Conservation (phyloP, 2,329 filamentous ascomycete species). For the Claviceps purpurea region DNA sequence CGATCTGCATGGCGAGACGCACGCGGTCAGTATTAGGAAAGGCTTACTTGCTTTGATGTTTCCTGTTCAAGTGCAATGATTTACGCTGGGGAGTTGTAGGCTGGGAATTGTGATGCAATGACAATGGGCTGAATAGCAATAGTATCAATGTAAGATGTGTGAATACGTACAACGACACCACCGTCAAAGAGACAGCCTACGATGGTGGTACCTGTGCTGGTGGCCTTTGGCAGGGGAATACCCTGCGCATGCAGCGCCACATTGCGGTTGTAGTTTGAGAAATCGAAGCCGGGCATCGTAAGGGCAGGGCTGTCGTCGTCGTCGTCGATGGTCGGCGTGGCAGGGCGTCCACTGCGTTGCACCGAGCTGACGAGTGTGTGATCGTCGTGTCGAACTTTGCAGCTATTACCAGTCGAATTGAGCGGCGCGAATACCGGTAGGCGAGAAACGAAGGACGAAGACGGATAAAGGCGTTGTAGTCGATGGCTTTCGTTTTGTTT, state of each 20-base stretch:
- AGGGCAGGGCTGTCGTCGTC: constrained; percentile 3
- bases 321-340: not conserved
- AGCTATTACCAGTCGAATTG: not conserved
- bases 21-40: not conserved
- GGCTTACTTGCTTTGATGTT: not conserved
- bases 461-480: not conserved
- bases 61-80: not conserved
- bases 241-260: constrained; percentile 86
- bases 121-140: not conserved
- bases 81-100: not conserved
- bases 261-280: constrained; percentile 99
- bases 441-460: no score
- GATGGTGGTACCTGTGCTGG: constrained; percentile 96
- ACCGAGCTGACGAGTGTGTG: constrained; percentile 1
- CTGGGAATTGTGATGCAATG: not conserved
- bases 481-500: not conserved
- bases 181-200: constrained; percentile 95
- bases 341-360: not conserved
- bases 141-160: not conserved
- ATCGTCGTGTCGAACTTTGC: not conserved
- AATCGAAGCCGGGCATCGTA: constrained; percentile 94
- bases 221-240: constrained; percentile 90
- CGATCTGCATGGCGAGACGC: constrained; percentile 47
- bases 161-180: constrained; percentile 68
- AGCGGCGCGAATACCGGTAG: no score